phyloP scores from a whole-genome alignment of 2,329 filamentous ascomycete species.

The Madurella mycetomatis region DNA sequence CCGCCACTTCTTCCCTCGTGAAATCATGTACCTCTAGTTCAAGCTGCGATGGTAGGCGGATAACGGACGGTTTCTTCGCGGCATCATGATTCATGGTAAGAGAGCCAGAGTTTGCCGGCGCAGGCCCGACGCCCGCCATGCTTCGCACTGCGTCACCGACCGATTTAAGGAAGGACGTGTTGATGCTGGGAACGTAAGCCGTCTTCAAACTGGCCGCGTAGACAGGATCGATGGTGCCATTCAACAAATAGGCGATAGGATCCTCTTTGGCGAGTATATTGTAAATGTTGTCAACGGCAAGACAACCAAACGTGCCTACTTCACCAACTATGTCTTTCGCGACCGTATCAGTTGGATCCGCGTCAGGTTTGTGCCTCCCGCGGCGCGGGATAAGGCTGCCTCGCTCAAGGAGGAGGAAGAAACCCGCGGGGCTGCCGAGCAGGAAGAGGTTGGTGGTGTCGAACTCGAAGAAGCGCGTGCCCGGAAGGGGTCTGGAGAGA shows the following conservation, averaged over 20 bases:
- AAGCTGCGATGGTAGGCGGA: conserved; percentile 59
- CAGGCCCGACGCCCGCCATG: conserved; percentile 47
- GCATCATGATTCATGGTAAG: background rate
- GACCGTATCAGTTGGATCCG: conserved; percentile 57
- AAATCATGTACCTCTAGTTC: conserved; percentile 97
- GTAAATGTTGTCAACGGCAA: conserved; percentile 94
- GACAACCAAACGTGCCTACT: conserved; percentile 75
- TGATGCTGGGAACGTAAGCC: conserved; percentile 72
- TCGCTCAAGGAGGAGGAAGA: conserved; percentile 85
- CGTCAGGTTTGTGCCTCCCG: conserved; percentile 70
- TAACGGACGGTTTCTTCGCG: conserved; percentile 35
- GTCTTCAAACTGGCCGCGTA: conserved; percentile 74
- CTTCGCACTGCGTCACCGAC: conserved; percentile 59
- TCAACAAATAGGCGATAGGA: conserved; percentile 86
- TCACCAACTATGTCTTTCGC: conserved; percentile 66
- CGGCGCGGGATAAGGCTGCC: conserved; percentile 67
- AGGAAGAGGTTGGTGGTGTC: conserved; percentile 87
- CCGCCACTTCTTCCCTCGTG: conserved; percentile 83
- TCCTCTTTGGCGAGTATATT: conserved; percentile 73
- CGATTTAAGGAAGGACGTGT: conserved; percentile 60
- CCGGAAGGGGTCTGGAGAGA: conserved; percentile 36
- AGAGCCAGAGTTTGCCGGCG: conserved; percentile 12
- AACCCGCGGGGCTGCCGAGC: conserved; percentile 83
- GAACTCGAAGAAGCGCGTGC: conserved; percentile 74
- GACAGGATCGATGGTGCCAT: conserved; percentile 77